Base-by-base conservation (phyloP, 805 yeast species). In the Nadsonia fulvescens region DNA sequence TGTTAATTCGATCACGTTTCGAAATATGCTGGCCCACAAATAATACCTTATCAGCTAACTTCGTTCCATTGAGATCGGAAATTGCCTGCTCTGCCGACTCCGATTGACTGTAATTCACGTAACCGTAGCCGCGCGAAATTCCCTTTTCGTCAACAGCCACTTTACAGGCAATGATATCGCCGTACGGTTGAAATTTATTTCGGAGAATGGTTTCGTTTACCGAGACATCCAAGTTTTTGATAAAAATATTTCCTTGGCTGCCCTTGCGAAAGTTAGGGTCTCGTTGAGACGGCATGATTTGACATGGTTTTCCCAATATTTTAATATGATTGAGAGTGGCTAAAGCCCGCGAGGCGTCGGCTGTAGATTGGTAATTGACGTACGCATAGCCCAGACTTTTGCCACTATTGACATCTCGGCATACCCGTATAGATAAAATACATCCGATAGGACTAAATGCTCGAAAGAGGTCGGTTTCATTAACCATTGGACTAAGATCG, bases 231-330 rank as follows among this genome's bases (percentile, higher is more conserved):
- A 61, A 56, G 54, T 61, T 61, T 48, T 61, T 61, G 45, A 61
- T 60, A 51, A 56, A 61, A 31, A 61, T 52, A 49, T 60, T 60
- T 31, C 83, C 21, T 12, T 24, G 23, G 52, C 86, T 89, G 49
- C 71, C 71, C 63, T 70, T 76, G 66, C 91, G 69, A 46, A 67
- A 51, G 32, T 83, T 63, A 36, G 91, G 91, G 50, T 79, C 91
- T 63, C 89, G 71, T 61, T 78, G 89, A 41, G 89, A 77, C 83
- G 89, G 75, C 89, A 76, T 76, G 57, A 79, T 77, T 60, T 92
- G 70, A 54, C 89, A 73, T 43, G 86, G 77, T 51, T 70, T 70
- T 46, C 86, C 89, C 49, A 76, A 77, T 55, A 79, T 65, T 46
- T 68, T 66, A 34, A 74, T 54, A 59, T 76, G 76, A 70, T 75